phyloP scores from a whole-genome alignment of 2,329 filamentous ascomycete genomes.

The Orbilia quercus region DNA sequence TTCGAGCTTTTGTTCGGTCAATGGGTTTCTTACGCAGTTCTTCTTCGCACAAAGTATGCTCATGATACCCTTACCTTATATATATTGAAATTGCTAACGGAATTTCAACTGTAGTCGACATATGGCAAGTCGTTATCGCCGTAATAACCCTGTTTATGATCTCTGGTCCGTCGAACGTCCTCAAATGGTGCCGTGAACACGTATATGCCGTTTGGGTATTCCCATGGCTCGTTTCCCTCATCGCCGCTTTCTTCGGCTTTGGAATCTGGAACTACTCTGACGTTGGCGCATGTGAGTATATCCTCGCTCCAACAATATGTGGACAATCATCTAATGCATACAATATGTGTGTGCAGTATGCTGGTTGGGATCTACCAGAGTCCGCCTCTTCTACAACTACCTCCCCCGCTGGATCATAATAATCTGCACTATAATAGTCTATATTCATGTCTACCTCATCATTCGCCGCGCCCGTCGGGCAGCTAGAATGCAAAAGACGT shows the following conservation, averaged over 20 bases:
- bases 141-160: constrained; percentile 36
- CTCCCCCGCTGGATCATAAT: constrained; percentile 51
- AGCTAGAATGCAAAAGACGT: constrained; percentile 31
- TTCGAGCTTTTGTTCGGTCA: constrained; percentile 28
- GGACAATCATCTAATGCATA: neutral
- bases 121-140: constrained; percentile 48
- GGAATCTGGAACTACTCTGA: constrained; percentile 41
- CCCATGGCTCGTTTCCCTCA: constrained; percentile 41
- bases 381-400: constrained; percentile 48
- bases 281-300: constrained; percentile 40
- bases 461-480: constrained; percentile 28
- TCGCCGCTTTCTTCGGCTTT: constrained; percentile 31
- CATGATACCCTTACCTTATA: neutral
- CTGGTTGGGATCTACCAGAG: constrained; percentile 33
- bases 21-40: constrained; percentile 45
- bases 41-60: constrained; percentile 49
- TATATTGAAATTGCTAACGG: no score
- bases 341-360: constrained; percentile 18
- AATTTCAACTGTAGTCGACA: constrained; percentile 44
- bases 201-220: constrained; percentile 33
- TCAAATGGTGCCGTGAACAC: constrained; percentile 47
- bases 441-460: constrained; percentile 31
- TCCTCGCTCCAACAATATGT: neutral
- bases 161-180: constrained; percentile 22
- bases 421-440: constrained; percentile 25